Conservation (phyloP, 306 rosid species). For the Fragaria vesca region DNA sequence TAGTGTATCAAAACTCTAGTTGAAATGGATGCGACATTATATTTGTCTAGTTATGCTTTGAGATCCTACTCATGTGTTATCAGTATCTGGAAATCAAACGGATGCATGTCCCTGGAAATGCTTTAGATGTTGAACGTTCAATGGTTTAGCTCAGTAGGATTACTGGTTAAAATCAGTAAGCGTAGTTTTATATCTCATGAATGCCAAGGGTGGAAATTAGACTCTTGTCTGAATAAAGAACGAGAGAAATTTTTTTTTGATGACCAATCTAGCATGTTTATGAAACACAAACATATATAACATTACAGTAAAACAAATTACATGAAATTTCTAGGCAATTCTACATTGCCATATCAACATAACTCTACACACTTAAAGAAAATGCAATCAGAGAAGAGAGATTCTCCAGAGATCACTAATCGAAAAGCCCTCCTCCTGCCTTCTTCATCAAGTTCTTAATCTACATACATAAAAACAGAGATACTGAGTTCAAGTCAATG, state of each 20-base stretch:
- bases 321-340: slow-evolving; percentile 29
- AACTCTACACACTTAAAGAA: neutral
- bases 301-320: slow-evolving; percentile 1
- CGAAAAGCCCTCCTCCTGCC: slow-evolving; percentile 56
- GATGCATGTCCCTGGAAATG: too few species aligned
- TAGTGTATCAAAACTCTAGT: too few species aligned
- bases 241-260: neutral
- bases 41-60: too few species aligned
- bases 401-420: slow-evolving; percentile 20
- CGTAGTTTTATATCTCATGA: too few species aligned
- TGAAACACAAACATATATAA: neutral
- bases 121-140: too few species aligned
- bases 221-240: neutral
- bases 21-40: too few species aligned
- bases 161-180: too few species aligned
- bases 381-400: neutral
- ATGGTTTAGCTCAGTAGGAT: too few species aligned
- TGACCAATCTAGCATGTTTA: neutral
- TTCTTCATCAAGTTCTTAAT: slow-evolving; percentile 55
- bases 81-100: too few species aligned
- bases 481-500: neutral
- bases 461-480: slow-evolving; percentile 33
- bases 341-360: slow-evolving; percentile 35
- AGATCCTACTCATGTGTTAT: too few species aligned
- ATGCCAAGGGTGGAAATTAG: neutral